Percentiles rank a stretch among this genome's conserved stretches.
Conservation (phyloP, 352 stramenopile species). For the Pythium rishiriense region DNA sequence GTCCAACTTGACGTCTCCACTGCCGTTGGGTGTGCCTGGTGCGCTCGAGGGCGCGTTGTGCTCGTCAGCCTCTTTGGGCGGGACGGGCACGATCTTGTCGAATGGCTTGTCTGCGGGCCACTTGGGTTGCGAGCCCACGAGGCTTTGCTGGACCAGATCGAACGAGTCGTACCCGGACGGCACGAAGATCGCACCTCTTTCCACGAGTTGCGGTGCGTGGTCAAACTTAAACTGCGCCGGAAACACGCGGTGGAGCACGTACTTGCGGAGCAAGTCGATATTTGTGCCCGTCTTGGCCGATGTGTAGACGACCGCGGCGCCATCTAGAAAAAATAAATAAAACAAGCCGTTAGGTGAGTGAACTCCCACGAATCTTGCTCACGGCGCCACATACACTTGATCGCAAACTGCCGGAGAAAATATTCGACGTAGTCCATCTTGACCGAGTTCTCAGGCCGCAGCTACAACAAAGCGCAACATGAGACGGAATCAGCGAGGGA, state of each 20-base stretch:
- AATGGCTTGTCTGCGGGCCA: conserved; percentile 80
- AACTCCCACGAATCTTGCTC: background rate
- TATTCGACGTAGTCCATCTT: conserved; percentile 89
- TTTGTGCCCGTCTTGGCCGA: conserved; percentile 79
- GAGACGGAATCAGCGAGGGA: too few species aligned
- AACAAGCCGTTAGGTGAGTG: background rate
- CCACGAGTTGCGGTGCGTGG: conserved; percentile 68
- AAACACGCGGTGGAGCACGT: conserved; percentile 73
- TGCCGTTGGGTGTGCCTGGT: conserved; percentile 14
- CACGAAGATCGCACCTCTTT: conserved; percentile 70
- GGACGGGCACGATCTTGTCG: conserved; percentile 75
- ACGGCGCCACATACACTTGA: conserved; percentile 56
- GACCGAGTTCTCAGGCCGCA: conserved; percentile 75
- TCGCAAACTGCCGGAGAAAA: conserved; percentile 72
- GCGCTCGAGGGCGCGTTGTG: conserved; percentile 6
- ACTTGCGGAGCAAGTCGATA: conserved; percentile 69
- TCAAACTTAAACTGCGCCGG: conserved; percentile 73
- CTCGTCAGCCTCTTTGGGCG: conserved; percentile 35
- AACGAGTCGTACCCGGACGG: conserved; percentile 82
- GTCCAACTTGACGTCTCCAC: conserved; percentile 60
- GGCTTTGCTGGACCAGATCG: conserved; percentile 69
- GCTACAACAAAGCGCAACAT: conserved; percentile 30
- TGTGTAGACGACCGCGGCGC: conserved; percentile 77
- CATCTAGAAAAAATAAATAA: conserved; percentile 38
- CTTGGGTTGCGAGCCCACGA: conserved; percentile 71